A percentile compares a stretch with the other conserved stretches of the same genome.
Conservation (phyloP, 1,139 yeast species). For the Sugiyamaella xylanicola region DNA sequence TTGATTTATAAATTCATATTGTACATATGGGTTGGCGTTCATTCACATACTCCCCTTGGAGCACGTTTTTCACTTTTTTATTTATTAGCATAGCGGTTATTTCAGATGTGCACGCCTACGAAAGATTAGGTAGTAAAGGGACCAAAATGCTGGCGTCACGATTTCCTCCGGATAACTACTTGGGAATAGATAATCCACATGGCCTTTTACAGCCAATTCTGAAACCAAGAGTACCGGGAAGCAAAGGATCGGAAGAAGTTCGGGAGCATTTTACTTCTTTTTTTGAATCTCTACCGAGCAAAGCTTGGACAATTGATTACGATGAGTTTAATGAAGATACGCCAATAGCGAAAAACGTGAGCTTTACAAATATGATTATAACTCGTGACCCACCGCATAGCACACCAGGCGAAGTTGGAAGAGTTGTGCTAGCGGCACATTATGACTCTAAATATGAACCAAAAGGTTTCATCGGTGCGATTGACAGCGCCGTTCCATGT, state of each 20-base stretch:
- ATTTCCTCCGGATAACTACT: slow-evolving; percentile 24
- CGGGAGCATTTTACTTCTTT: slow-evolving; percentile 44
- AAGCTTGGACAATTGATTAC: slow-evolving; percentile 46
- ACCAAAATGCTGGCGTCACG: slow-evolving; percentile 14
- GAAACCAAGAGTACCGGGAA: slow-evolving; percentile 50
- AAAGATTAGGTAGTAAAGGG: slow-evolving; percentile 19
- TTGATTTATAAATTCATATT: neutral
- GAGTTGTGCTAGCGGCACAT: slow-evolving; percentile 54
- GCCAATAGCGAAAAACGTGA: slow-evolving; percentile 41
- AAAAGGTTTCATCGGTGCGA: slow-evolving; percentile 60
- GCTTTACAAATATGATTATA: slow-evolving; percentile 52
- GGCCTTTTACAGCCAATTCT: slow-evolving; percentile 41
- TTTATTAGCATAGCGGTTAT: neutral
- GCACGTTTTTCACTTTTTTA: neutral
- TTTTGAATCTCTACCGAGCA: slow-evolving; percentile 28
- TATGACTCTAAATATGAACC: slow-evolving; percentile 55
- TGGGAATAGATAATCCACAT: slow-evolving; percentile 29
- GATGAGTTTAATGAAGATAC: slow-evolving; percentile 48
- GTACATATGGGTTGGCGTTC: neutral
- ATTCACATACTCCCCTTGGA: neutral
- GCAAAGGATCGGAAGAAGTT: slow-evolving; percentile 45
- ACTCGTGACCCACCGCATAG: slow-evolving; percentile 37
- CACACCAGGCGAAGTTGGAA: slow-evolving; percentile 34
- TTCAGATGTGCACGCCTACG: slow-evolving; percentile 20
- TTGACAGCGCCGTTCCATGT: slow-evolving; percentile 60